Base-by-base conservation (phyloP, 139 green algal genomes). In the Closterium sp. region DNA sequence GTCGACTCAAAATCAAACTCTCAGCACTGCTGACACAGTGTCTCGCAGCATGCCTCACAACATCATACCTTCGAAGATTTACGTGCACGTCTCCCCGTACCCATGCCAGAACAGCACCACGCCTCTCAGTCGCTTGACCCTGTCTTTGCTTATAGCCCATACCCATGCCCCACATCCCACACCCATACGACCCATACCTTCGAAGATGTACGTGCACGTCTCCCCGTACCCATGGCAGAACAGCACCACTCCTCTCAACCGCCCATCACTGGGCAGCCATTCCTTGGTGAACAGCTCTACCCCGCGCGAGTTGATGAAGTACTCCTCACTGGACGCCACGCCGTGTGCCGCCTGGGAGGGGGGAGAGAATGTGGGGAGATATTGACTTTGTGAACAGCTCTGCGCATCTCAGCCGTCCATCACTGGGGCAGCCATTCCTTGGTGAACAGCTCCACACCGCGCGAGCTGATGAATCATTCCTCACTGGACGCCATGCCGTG, bases 201-300 rank as follows among this genome's bases (percentile, higher is more conserved):
- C 69, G 28, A 84, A 84, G 28, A 84, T 33, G 83, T 86, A 33
- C 8, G 83, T 86, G 83, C 83, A 86, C 9, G 83, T 86, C 30
- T 86, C 83, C 30, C 83, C 30, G 83, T 86, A 86, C n/a, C 83
- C 83, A 86, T 86, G 83, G 83, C 83, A 86, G 83, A 34, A 86
- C 30, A 86, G 30, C 83, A 86, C 83, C 30, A 86, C 83, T 21
- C 30, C 83, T 3, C 83, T 32, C 30, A 33, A 4, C 7, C 30
- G 83, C 8, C 30, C 30, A 9, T 86, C n/a, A 32, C 30, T 33
- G 30, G 83, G 83, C 83, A 86, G n/a, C 83, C 83, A 86, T 23
- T 86, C 30, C 28, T 86, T 86, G 6, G 30, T 33, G 9, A 86
- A 86, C 28, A 86, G n/a, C 83, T 86, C 83, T 1, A 86, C 83